Evolutionary conservation across 2,329 filamentous ascomycete genomes (phyloP).

Genomic region (Drechslerella coelobrocha): DNA sequence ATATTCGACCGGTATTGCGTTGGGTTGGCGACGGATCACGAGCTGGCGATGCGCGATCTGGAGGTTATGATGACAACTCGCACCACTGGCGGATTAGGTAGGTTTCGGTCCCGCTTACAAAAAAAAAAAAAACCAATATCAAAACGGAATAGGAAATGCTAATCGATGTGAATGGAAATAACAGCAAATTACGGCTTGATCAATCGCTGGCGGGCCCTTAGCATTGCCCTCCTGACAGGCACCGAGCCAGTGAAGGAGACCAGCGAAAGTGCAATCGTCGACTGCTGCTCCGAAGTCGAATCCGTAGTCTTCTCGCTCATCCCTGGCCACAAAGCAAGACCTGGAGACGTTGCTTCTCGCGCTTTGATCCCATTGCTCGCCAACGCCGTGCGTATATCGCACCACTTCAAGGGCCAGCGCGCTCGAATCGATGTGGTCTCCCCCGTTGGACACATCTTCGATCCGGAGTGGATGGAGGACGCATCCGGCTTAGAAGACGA

Average conservation of each 20-base stretch:
- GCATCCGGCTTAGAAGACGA: constrained; percentile 43
- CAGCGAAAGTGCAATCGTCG: constrained; percentile 43
- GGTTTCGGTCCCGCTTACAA: neutral
- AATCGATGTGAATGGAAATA: no score
- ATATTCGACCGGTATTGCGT: constrained; percentile 48
- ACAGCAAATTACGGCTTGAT: constrained; percentile 48
- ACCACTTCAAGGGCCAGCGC: constrained; percentile 45
- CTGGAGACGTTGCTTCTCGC: constrained; percentile 38
- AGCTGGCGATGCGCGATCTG: constrained; percentile 33
- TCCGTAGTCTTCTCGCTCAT: constrained; percentile 49
- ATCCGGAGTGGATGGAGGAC: constrained; percentile 51
- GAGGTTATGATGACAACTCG: constrained; percentile 33
- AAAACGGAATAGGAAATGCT: no score
- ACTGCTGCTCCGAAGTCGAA: constrained; percentile 49
- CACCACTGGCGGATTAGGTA: constrained; percentile 20
- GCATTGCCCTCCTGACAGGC: constrained; percentile 34
- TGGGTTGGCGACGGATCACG: constrained; percentile 33
- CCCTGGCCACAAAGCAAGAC: constrained; percentile 35
- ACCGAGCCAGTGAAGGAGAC: constrained; percentile 45
- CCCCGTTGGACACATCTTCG: constrained; percentile 42
- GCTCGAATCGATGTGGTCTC: constrained; percentile 45
- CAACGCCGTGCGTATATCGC: constrained; percentile 40
- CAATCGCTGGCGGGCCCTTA: constrained; percentile 49
- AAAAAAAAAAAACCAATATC: constrained; percentile 1
- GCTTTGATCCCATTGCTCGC: constrained; percentile 40